Percentiles rank a stretch among this genome's conserved stretches.
Conservation (phyloP, 257 asterid species). For the Plectranthus barbatus region DNA sequence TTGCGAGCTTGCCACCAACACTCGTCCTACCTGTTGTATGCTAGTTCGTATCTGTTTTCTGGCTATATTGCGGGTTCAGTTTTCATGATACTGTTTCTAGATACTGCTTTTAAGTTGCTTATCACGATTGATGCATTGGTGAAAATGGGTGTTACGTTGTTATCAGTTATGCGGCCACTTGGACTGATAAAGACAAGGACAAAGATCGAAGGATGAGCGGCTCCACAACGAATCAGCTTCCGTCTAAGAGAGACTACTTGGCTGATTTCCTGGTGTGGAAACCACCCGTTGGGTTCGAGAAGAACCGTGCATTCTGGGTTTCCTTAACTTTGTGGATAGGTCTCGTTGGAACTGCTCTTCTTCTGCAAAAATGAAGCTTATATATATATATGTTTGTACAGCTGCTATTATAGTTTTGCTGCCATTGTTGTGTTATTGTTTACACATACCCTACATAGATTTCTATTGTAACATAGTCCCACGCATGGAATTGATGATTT, state of each 20-base stretch:
- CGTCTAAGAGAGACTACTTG: constrained; percentile 57
- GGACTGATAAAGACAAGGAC: constrained; percentile 89
- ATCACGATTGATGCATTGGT: neutral
- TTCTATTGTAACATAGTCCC: constrained; percentile 20
- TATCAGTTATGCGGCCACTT: constrained; percentile 76
- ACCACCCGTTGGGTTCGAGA: constrained; percentile 65
- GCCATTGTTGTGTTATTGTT: constrained; percentile 8
- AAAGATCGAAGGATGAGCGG: constrained; percentile 42
- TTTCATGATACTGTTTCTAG: neutral
- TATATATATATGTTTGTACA: constrained; percentile 17
- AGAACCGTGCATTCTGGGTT: constrained; percentile 70
- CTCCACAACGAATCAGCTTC: constrained; percentile 67
- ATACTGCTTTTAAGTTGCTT: neutral
- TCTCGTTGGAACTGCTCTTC: constrained; percentile 77
- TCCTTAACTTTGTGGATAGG: constrained; percentile 71
- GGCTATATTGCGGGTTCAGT: neutral
- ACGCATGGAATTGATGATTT: neutral
- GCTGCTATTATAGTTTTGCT: constrained; percentile 4
- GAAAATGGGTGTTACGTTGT: neutral
- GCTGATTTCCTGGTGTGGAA: constrained; percentile 80
- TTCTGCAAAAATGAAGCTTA: constrained; percentile 53
- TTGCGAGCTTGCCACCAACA: neutral
- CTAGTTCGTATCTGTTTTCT: neutral
- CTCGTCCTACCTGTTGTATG: neutral
- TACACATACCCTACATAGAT: neutral